A percentile compares a stretch with the other conserved stretches of the same genome.
Conservation (phyloP, 129 eudicot genomes). For the Saposhnikovia divaricata region DNA sequence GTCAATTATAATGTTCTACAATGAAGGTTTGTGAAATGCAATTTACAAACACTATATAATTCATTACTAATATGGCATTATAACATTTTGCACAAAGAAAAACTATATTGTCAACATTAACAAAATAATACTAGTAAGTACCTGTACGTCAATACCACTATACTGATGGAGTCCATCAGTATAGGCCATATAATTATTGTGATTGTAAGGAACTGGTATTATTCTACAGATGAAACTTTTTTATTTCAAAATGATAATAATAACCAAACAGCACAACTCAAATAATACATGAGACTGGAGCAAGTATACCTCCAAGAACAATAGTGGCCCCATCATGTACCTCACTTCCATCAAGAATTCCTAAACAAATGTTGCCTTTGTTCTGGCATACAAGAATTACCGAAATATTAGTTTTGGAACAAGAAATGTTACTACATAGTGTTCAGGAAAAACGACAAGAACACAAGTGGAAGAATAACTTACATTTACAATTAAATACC, state of each 20-base stretch:
- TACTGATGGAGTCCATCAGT: not conserved
- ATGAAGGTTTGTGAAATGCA: not conserved
- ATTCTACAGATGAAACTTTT: not conserved
- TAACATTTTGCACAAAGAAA: not conserved
- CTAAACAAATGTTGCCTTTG: conserved; percentile 69
- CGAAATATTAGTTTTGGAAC: not conserved
- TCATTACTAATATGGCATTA: not conserved
- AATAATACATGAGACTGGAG: not conserved
- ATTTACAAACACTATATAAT: not conserved
- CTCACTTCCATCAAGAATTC: conserved; percentile 67
- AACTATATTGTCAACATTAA: not conserved
- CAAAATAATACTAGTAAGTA: not conserved
- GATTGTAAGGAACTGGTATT: not conserved
- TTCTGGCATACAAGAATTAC: conserved; percentile 31
- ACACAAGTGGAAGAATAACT: conserved; percentile 2
- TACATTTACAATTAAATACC: conserved; percentile 59
- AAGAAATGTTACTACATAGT: not conserved
- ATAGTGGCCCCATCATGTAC: conserved; percentile 59
- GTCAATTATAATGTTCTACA: not conserved
- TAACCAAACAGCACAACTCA: not conserved
- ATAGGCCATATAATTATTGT: not conserved
- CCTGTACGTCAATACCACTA: not conserved
- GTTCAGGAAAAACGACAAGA: not conserved
- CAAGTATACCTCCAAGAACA: conserved; percentile 66
- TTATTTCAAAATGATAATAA: not conserved